These are phyloP conservation scores for Parathielavia appendiculata DNA, from an alignment of 495 filamentous ascomycete species.

Conservation along the genomic window DNA sequence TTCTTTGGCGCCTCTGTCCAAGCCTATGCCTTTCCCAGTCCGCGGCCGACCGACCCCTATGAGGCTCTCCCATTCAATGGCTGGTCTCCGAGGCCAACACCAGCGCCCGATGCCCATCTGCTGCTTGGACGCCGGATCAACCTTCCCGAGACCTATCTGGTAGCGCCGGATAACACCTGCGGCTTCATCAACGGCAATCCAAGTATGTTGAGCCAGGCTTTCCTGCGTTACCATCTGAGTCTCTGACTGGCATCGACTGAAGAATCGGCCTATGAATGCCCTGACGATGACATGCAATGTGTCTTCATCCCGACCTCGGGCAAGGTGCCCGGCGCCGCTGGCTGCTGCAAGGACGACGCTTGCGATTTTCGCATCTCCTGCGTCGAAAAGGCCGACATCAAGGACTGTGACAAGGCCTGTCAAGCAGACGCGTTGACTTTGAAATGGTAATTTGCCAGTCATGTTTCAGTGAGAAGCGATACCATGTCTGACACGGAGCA, in stretches of 20 bases:
- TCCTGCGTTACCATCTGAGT: not conserved
- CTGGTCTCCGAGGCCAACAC: conserved; percentile 31
- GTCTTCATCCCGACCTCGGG: conserved; percentile 30
- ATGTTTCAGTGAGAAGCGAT: not conserved
- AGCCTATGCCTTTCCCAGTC: conserved; percentile 33
- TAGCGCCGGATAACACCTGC: conserved; percentile 47
- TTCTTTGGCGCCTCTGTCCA: conserved; percentile 32
- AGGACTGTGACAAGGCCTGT: conserved; percentile 36
- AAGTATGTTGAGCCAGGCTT: conserved; percentile 18
- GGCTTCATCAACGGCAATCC: conserved; percentile 40
- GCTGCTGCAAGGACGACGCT: conserved; percentile 31
- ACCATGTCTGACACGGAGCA: conserved; percentile 7
- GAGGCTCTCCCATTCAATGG: conserved; percentile 20
- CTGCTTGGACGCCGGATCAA: conserved; percentile 30
- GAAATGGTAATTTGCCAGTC: conserved; percentile 34
- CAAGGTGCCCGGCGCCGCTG: conserved; percentile 30
- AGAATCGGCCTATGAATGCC: conserved; percentile 37
- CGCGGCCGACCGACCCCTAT: conserved; percentile 28
- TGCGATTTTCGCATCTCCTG: conserved; percentile 32
- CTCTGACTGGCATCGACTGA: not conserved
- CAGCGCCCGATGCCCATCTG: conserved; percentile 29
- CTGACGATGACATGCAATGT: conserved; percentile 22
- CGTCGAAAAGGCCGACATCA: conserved; percentile 28
- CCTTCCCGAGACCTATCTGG: conserved; percentile 31
- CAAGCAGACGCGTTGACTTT: conserved; percentile 31